Conservation (phyloP, 805 yeast genomes). For the Yarrowia sp. region DNA sequence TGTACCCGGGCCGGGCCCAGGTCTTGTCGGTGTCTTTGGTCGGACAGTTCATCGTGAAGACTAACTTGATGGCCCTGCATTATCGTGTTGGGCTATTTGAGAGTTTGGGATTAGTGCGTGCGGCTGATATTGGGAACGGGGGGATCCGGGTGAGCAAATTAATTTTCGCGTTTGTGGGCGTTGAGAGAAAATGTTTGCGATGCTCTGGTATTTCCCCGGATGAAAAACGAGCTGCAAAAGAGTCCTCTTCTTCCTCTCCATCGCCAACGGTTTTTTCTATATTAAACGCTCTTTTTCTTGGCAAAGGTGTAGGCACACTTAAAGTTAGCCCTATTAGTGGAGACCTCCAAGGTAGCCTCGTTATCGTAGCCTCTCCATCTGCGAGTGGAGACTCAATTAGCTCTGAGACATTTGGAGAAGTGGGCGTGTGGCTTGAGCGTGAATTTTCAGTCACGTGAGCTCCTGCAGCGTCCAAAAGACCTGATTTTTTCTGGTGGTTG, state of each 20-base stretch:
- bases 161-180: too few relatives aligned
- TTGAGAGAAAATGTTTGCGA: too few relatives aligned
- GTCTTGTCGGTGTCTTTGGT: conserved; percentile 21
- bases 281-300: conserved; percentile 18
- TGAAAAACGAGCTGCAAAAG: not conserved
- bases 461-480: too few relatives aligned
- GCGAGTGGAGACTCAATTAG: too few relatives aligned
- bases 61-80: not conserved
- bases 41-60: conserved; percentile 1
- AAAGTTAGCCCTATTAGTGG: not conserved
- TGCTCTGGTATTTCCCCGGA: too few relatives aligned
- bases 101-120: not conserved
- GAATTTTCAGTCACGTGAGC: too few relatives aligned
- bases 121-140: not conserved
- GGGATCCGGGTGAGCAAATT: not conserved
- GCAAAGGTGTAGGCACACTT: not conserved
- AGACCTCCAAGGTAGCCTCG: not conserved
- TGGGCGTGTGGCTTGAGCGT: too few relatives aligned
- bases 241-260: not conserved
- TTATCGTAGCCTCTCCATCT: too few relatives aligned
- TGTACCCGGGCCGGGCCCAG: conserved; percentile 17
- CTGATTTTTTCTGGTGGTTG: too few relatives aligned
- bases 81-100: not conserved
- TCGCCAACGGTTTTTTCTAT: not conserved
- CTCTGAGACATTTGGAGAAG: too few relatives aligned